Percentiles rank a stretch among this genome's conserved stretches.
These are phyloP conservation scores for Clarkia xantiana DNA, from an alignment of 345 rosid species.

Conservation along the genomic window DNA sequence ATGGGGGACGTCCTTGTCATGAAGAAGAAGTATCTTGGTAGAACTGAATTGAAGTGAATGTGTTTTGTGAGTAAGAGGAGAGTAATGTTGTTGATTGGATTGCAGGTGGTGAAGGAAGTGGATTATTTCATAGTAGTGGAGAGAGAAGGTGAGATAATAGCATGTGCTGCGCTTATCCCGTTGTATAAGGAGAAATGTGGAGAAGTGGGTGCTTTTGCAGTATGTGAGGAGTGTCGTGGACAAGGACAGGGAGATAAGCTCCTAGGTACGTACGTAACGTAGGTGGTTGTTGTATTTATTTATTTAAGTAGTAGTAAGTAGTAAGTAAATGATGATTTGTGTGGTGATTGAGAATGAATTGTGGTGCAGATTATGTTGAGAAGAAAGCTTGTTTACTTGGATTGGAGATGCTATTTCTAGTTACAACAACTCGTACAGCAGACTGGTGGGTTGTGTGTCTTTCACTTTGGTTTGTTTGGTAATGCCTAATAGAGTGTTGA, in stretches of 20 bases:
- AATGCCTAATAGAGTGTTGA: neutral
- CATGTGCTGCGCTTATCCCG: conserved; percentile 88
- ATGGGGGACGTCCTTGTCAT: no score
- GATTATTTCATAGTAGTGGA: conserved; percentile 63
- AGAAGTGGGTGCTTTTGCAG: conserved; percentile 89
- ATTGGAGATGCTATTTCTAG: conserved; percentile 57
- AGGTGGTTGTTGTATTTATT: no score
- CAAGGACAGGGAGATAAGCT: conserved; percentile 96
- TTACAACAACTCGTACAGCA: conserved; percentile 87
- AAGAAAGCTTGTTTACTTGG: conserved; percentile 72
- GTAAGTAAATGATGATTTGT: no score
- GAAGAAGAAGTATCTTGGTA: no score
- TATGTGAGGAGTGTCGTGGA: conserved; percentile 83
- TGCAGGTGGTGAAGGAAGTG: conserved; percentile 46
- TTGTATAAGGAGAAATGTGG: conserved; percentile 69
- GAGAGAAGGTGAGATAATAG: conserved; percentile 86
- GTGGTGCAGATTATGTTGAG: conserved; percentile 60
- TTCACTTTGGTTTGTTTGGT: neutral
- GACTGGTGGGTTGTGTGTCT: conserved; percentile 67
- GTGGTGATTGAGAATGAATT: neutral
- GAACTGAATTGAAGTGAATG: no score
- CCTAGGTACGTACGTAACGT: conserved; percentile 42
- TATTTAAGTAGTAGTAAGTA: no score
- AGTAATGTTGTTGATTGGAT: conserved; percentile 1
- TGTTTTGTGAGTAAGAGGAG: neutral